phyloP scores from a whole-genome alignment of 176 grass and related monocot genomes.

The Lolium multiflorum region DNA sequence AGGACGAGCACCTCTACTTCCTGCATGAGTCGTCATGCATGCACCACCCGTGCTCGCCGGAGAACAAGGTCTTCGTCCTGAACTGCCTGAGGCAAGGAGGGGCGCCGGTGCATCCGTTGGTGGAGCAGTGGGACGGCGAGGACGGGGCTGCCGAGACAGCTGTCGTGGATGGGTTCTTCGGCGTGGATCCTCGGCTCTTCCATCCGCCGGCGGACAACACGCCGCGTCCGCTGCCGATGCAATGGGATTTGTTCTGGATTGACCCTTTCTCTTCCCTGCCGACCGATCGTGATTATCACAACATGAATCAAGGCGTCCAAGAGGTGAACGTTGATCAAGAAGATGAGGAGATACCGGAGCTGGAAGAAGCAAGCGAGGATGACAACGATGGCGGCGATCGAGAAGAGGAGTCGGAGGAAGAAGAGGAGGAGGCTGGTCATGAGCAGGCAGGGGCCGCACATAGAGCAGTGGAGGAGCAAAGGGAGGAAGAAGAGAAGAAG shows the following conservation, averaged over 20 bases:
- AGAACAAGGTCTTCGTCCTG: conserved; percentile 49
- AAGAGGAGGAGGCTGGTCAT: not conserved
- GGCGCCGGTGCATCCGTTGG: conserved; percentile 38
- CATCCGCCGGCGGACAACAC: conserved; percentile 7
- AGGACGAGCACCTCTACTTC: conserved; percentile 68
- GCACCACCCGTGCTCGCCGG: conserved; percentile 49
- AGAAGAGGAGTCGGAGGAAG: conserved; percentile 2
- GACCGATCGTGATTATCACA: not conserved
- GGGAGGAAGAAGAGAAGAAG: conserved; percentile 12
- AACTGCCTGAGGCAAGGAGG: conserved; percentile 39
- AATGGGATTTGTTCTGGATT: conserved; percentile 51
- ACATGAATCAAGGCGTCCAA: conserved; percentile 17
- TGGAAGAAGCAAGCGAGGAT: conserved; percentile 44
- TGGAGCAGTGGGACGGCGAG: conserved; percentile 56
- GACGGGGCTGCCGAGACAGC: conserved; percentile 48
- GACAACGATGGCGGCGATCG: not conserved
- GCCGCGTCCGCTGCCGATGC: conserved; percentile 10
- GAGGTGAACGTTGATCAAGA: not conserved
- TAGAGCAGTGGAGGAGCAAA: not conserved
- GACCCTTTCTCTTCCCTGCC: conserved; percentile 61
- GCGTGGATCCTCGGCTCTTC: conserved; percentile 38
- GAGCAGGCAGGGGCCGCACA: not conserved
- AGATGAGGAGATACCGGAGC: conserved; percentile 48
- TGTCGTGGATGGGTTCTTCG: conserved; percentile 55
- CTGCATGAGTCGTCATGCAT: conserved; percentile 31